Evolutionary conservation across 768 basidiomycete genomes (phyloP), one percentile per base, ranked within the genome.

Genomic region (Tulasnella sp.): DNA sequence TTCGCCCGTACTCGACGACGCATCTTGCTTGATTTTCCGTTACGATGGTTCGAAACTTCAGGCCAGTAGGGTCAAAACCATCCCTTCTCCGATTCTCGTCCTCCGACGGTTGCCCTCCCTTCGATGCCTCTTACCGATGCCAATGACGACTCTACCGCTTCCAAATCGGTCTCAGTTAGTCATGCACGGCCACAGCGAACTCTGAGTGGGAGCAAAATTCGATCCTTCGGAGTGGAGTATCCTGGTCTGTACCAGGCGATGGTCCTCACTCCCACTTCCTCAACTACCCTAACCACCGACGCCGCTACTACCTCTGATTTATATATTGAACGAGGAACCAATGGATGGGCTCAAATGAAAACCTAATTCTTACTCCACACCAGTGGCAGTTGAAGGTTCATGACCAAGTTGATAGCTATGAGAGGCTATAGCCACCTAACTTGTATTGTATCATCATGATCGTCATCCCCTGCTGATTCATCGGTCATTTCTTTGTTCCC

Each of bases 171-270:
- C 12, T 12, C 24, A 7, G 16, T 27, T 2, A 18, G 71, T 34
- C 40, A 27, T 72, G 31, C 24, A 1, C 18, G 71, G 71, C 31
- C 18, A 12, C 27, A 72, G 8, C 40, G 36, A 8, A 36, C 36
- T 42, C 31, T 76, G 24, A 52, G 52, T 7, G 2, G 24, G 14
- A 76, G 75, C 46, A n/a, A 31, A 31, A 58, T 48, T 38, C 75
- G 58, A 31, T 48, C 24, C 24, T 76, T 76, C 46, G 77, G 77
- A 18, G 71, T 76, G 27, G 62, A 78, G 39, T 72, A 68, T 40
- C 71, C 71, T n/a, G 39, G 73, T 46, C 21, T 73, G 71, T 71
- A 73, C 40, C 77, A 78, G 71, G 58, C n/a, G 19, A 78, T 78
- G 71, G 71, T 73, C 52, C 18, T 31, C 39, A 39, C 36, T 27